phyloP scores from a whole-genome alignment of 345 rosid species.

The Rhizophora apiculata region DNA sequence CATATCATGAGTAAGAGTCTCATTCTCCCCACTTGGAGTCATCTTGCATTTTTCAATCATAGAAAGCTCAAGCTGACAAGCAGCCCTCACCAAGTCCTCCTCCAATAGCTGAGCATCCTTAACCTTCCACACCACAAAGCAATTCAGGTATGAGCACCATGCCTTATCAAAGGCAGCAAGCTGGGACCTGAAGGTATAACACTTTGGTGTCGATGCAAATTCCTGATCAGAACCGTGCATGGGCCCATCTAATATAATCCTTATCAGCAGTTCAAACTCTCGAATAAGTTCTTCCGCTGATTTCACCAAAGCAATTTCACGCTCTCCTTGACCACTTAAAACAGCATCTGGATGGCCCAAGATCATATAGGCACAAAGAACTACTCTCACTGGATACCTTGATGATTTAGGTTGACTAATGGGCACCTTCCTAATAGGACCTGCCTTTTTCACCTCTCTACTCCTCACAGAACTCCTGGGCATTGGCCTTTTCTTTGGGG shows the following conservation, averaged over 20 bases:
- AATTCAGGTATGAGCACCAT: constrained; percentile 78
- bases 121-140: constrained; percentile 93
- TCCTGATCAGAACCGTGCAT: constrained; percentile 54
- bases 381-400: constrained; percentile 85
- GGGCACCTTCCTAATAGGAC: constrained; percentile 33
- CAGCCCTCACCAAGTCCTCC: constrained; percentile 90
- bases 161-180: constrained; percentile 74
- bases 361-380: constrained; percentile 97
- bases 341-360: constrained; percentile 97
- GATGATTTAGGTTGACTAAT: constrained; percentile 42
- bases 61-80: constrained; percentile 96
- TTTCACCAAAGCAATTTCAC: constrained; percentile 62
- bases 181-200: constrained; percentile 68
- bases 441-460: constrained; percentile 52
- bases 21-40: constrained; percentile 55
- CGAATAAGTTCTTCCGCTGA: constrained; percentile 61
- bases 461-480: constrained; percentile 42
- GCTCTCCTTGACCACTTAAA: constrained; percentile 83
- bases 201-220: constrained; percentile 36
- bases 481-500: constrained; percentile 55
- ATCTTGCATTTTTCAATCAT: constrained; percentile 90
- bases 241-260: constrained; percentile 73
- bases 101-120: constrained; percentile 86
- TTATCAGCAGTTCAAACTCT: constrained; percentile 68
- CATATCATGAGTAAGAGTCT: constrained; percentile 77